These are phyloP conservation scores for Psilocybe cyanescens DNA, from an alignment of 768 basidiomycete genomes.

Conservation along the genomic window DNA sequence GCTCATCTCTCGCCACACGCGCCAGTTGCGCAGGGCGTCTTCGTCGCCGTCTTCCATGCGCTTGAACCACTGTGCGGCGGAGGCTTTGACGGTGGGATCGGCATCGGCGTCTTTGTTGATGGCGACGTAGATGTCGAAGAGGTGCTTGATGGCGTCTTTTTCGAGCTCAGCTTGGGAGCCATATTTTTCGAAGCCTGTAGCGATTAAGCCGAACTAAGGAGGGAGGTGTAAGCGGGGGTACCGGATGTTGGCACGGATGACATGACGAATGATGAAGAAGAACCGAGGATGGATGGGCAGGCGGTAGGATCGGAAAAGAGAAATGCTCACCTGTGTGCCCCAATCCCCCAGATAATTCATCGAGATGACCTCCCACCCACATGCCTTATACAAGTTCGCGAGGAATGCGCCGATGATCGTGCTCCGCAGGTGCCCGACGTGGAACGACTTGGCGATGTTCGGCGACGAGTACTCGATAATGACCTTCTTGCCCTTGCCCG, in stretches of 20 bases:
- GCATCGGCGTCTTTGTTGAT: slow-evolving; percentile 84
- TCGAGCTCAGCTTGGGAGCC: slow-evolving; percentile 84
- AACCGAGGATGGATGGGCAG: background rate
- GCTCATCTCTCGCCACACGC: slow-evolving; percentile 89
- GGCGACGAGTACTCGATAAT: slow-evolving; percentile 94
- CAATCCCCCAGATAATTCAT: slow-evolving; percentile 98
- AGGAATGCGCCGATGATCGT: slow-evolving; percentile 99
- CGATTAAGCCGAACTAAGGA: slow-evolving; percentile 80
- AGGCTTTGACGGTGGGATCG: slow-evolving; percentile 71
- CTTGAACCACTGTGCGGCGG: slow-evolving; percentile 88
- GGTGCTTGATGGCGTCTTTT: slow-evolving; percentile 91
- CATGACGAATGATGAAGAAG: background rate
- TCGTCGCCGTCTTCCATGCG: slow-evolving; percentile 95
- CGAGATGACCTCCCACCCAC: slow-evolving; percentile 90
- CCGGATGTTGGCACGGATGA: too few relatives aligned
- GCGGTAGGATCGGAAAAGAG: background rate
- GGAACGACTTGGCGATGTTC: slow-evolving; percentile 98
- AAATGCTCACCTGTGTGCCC: slow-evolving; percentile 85
- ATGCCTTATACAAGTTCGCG: slow-evolving; percentile 86
- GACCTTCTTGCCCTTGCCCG: slow-evolving; percentile 80
- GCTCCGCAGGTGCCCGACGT: slow-evolving; percentile 94
- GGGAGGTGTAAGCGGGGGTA: background rate
- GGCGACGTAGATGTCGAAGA: slow-evolving; percentile 94
- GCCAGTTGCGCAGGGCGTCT: slow-evolving; percentile 84
- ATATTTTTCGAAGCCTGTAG: slow-evolving; percentile 90